These are phyloP conservation scores for Monascus purpureus DNA, from an alignment of 495 filamentous ascomycete species.

Conservation along the genomic window DNA sequence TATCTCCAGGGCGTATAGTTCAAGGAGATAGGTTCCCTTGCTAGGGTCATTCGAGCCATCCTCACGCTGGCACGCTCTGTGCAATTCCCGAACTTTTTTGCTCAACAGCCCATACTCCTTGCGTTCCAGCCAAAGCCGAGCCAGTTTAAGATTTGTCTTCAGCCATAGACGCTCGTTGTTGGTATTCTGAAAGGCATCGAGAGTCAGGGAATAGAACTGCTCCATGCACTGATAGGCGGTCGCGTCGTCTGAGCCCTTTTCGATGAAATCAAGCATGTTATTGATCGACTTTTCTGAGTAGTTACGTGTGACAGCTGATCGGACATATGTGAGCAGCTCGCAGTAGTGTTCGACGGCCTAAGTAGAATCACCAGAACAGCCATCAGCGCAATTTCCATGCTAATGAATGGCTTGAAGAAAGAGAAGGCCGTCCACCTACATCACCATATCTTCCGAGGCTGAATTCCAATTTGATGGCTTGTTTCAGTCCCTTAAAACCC, in stretches of 20 bases:
- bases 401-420: too few relatives aligned
- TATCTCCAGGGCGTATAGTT: slow-evolving; percentile 94
- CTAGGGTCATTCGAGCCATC: slow-evolving; percentile 88
- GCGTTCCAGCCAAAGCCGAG: slow-evolving; percentile 76
- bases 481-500: slow-evolving; percentile 96
- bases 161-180: slow-evolving; percentile 97
- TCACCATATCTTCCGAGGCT: slow-evolving; percentile 71
- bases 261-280: slow-evolving; percentile 97
- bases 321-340: slow-evolving; percentile 94
- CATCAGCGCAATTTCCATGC: background rate
- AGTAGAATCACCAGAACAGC: slow-evolving; percentile 7
- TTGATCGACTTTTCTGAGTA: slow-evolving; percentile 99
- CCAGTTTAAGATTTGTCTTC: slow-evolving; percentile 96
- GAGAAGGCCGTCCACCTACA: slow-evolving; percentile 33
- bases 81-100: slow-evolving; percentile 76
- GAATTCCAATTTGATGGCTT: slow-evolving; percentile 95
- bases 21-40: slow-evolving; percentile 91
- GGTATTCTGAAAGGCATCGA: slow-evolving; percentile 88
- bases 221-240: slow-evolving; percentile 79
- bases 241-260: slow-evolving; percentile 76
- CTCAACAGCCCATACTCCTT: slow-evolving; percentile 73
- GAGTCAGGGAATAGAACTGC: slow-evolving; percentile 84
- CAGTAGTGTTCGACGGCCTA: slow-evolving; percentile 91
- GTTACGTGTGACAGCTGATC: slow-evolving; percentile 90
- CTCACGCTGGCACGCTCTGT: slow-evolving; percentile 74